Conservation (phyloP, 1,284 basidiomycete species). For the Earliella scabrosa region DNA sequence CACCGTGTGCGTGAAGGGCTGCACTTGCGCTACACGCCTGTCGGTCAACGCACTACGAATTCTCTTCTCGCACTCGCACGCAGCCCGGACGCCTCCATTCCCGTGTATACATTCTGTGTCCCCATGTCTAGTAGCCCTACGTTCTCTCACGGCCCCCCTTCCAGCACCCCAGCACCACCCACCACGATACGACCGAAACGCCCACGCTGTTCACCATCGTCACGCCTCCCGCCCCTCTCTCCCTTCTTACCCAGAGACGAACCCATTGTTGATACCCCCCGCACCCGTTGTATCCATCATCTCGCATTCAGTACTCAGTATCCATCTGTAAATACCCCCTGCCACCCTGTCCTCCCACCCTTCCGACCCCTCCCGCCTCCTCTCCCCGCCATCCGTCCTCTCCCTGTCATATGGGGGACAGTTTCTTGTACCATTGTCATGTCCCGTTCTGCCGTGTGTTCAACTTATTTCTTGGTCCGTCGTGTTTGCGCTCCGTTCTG, state of each 20-base stretch:
- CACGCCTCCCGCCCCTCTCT: neutral
- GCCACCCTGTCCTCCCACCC: too few species aligned
- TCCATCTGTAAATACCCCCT: neutral
- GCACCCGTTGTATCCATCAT: neutral
- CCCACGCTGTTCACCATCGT: neutral
- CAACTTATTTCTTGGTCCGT: neutral
- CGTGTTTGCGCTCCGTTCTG: neutral
- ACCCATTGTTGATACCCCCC: neutral
- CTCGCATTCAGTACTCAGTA: neutral
- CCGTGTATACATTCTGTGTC: neutral
- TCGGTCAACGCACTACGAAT: too few species aligned
- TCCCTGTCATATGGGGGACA: neutral
- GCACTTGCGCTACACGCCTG: neutral
- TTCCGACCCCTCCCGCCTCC: too few species aligned
- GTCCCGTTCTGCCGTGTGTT: neutral
- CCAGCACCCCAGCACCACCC: too few species aligned
- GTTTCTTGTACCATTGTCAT: neutral
- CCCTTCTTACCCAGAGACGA: neutral
- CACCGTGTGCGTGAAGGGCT: neutral
- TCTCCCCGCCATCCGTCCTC: too few species aligned
- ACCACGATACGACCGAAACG: conserved; percentile 7
- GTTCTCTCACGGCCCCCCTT: conserved; percentile 2
- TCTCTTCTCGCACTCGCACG: neutral
- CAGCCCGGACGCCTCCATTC: neutral
- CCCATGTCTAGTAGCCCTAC: neutral